These are phyloP conservation scores for Actinomortierella ambigua DNA, from an alignment of 371 early-diverging fungal genomes.

Conservation along the genomic window DNA sequence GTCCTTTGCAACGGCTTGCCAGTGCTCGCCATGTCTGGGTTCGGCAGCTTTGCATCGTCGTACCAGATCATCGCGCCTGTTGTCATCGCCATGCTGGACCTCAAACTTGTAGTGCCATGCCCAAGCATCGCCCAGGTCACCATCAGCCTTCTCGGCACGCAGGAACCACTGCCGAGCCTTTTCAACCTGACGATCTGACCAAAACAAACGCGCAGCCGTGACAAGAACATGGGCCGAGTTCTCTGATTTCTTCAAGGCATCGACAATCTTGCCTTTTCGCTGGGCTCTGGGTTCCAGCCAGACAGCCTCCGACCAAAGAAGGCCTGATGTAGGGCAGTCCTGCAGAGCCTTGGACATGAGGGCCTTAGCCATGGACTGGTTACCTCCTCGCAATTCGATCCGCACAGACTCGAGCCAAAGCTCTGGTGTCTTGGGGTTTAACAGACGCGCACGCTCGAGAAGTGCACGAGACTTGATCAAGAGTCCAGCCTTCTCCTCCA, in stretches of 20 bases:
- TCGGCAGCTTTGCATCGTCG: slow-evolving; percentile 77
- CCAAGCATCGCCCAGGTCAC: slow-evolving; percentile 94
- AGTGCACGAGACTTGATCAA: slow-evolving; percentile 85
- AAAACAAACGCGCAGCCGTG: slow-evolving; percentile 91
- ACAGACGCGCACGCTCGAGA: slow-evolving; percentile 85
- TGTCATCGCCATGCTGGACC: slow-evolving; percentile 71
- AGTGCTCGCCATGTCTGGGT: slow-evolving; percentile 90
- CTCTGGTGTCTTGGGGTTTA: slow-evolving; percentile 80
- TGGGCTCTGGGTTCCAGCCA: slow-evolving; percentile 87
- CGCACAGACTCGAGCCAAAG: slow-evolving; percentile 92
- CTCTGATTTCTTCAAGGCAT: slow-evolving; percentile 92
- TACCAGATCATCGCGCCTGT: slow-evolving; percentile 63
- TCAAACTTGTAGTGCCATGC: slow-evolving; percentile 96
- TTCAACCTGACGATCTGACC: slow-evolving; percentile 91
- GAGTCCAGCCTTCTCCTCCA: slow-evolving; percentile 79
- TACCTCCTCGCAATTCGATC: slow-evolving; percentile 77
- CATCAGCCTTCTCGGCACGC: slow-evolving; percentile 81
- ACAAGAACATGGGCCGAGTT: slow-evolving; percentile 80
- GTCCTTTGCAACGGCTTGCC: slow-evolving; percentile 85
- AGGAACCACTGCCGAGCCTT: slow-evolving; percentile 94
- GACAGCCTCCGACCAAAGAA: slow-evolving; percentile 90
- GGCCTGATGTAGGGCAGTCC: slow-evolving; percentile 88
- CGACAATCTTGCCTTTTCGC: slow-evolving; percentile 86
- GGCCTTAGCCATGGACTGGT: slow-evolving; percentile 73
- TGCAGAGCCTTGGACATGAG: slow-evolving; percentile 90